These are phyloP conservation scores for Mycena olivaceomarginata DNA, from an alignment of 768 basidiomycete genomes.

Conservation along the genomic window DNA sequence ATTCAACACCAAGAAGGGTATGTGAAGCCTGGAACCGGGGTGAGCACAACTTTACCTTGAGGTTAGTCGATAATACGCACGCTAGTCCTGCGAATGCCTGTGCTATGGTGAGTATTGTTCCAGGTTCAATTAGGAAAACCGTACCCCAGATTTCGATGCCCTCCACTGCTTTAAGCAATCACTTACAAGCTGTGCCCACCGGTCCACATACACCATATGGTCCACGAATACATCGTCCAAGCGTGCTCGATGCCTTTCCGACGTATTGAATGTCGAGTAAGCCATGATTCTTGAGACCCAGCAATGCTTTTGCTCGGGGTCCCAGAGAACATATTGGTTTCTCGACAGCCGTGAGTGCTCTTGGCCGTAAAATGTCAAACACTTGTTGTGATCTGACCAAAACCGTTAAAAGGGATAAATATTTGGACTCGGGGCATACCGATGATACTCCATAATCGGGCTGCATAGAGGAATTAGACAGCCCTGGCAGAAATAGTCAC, in stretches of 20 bases:
- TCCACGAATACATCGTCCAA: constrained; percentile 74
- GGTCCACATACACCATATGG: constrained; percentile 69
- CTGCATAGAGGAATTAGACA: constrained; percentile 48
- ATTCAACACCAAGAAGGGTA: constrained; percentile 54
- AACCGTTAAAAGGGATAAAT: background rate
- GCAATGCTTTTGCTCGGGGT: constrained; percentile 55
- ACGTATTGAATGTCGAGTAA: constrained; percentile 66
- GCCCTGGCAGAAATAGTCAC: background rate
- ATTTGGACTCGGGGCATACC: constrained; percentile 54
- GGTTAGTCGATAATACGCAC: constrained; percentile 4
- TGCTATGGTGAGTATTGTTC: constrained; percentile 45
- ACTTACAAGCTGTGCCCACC: constrained; percentile 71
- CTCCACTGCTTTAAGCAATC: constrained; percentile 70
- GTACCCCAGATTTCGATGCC: constrained; percentile 59
- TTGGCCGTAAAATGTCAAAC: constrained; percentile 75
- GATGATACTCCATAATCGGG: constrained; percentile 69
- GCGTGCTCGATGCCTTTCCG: constrained; percentile 59
- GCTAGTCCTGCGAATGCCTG: constrained; percentile 26
- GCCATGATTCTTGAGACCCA: constrained; percentile 59
- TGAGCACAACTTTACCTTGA: background rate
- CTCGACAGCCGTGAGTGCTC: constrained; percentile 71
- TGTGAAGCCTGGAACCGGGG: constrained; percentile 54
- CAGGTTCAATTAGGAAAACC: constrained; percentile 41
- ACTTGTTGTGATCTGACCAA: constrained; percentile 66
- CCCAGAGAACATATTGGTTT: constrained; percentile 67